These are phyloP conservation scores for Triangularia verruculosa DNA, from an alignment of 2,329 filamentous ascomycete species.

Conservation along the genomic window DNA sequence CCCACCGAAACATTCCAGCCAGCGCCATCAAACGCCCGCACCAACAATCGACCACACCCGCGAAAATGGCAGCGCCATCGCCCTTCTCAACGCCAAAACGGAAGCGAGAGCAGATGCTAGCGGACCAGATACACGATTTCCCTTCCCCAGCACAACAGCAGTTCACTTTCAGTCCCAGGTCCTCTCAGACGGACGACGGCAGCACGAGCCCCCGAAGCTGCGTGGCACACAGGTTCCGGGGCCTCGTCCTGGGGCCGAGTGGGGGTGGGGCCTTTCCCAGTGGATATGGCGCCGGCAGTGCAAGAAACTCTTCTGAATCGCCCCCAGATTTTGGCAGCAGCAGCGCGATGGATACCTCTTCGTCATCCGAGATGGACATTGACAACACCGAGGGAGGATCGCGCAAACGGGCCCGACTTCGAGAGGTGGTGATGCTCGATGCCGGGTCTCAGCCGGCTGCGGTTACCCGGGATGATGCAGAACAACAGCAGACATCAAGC, in stretches of 20 bases:
- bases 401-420: conserved; percentile 26
- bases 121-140: conserved; percentile 19
- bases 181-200: conserved; percentile 45
- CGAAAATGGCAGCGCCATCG: conserved; percentile 24
- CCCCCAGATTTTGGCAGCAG: background rate
- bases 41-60: conserved; percentile 6
- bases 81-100: conserved; percentile 32
- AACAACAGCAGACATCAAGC: background rate
- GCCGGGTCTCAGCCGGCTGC: conserved; percentile 5
- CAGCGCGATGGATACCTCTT: background rate
- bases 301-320: conserved; percentile 12
- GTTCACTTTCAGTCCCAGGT: conserved; percentile 46
- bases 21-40: background rate
- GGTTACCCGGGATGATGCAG: background rate
- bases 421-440: conserved; percentile 22
- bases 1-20: background rate
- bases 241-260: conserved; percentile 43
- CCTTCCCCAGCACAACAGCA: conserved; percentile 13
- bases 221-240: conserved; percentile 51
- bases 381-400: conserved; percentile 16
- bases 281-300: conserved; percentile 23
- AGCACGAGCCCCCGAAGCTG: conserved; percentile 51
- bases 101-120: conserved; percentile 28
- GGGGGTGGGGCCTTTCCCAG: conserved; percentile 42
- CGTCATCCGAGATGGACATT: conserved; percentile 6